phyloP scores from a whole-genome alignment of 768 basidiomycete species.

The Lactifluus piperatus region DNA sequence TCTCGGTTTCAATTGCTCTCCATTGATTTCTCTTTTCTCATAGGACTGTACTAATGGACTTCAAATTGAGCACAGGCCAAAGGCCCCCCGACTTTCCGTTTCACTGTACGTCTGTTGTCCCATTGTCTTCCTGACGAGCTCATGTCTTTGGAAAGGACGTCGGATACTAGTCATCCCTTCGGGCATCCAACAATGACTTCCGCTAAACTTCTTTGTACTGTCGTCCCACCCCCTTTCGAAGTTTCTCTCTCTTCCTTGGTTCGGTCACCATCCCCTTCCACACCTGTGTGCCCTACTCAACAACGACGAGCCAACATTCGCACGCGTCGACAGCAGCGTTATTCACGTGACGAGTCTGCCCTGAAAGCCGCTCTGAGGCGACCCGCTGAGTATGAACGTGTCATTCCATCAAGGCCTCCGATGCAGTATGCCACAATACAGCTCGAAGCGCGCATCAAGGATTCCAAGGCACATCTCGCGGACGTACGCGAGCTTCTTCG shows the following conservation, averaged over 20 bases:
- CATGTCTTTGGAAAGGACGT: neutral
- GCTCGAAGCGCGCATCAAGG: slow-evolving; percentile 3
- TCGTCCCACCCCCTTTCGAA: neutral
- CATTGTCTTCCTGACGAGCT: neutral
- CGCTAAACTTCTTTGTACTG: neutral
- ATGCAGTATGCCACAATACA: slow-evolving; percentile 2
- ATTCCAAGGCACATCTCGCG: slow-evolving; percentile 6
- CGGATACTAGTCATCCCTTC: neutral
- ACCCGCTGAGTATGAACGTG: slow-evolving; percentile 2
- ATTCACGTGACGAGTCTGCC: slow-evolving; percentile 13
- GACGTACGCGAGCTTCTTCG: slow-evolving; percentile 12
- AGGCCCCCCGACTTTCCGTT: neutral
- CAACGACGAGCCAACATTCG: slow-evolving; percentile 1
- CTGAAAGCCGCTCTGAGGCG: neutral
- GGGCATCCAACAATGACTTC: neutral
- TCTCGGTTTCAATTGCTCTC: neutral
- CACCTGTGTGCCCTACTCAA: neutral
- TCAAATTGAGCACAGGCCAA: neutral
- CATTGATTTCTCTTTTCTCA: neutral
- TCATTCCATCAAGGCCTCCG: slow-evolving; percentile 3
- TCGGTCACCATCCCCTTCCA: neutral
- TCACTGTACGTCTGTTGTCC: neutral
- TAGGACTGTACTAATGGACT: slow-evolving; percentile 8
- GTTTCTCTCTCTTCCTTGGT: neutral
- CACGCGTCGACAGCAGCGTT: slow-evolving; percentile 6